Base-by-base conservation (phyloP, 352 stramenopile genomes). In the Ochromonadaceae sp. region DNA sequence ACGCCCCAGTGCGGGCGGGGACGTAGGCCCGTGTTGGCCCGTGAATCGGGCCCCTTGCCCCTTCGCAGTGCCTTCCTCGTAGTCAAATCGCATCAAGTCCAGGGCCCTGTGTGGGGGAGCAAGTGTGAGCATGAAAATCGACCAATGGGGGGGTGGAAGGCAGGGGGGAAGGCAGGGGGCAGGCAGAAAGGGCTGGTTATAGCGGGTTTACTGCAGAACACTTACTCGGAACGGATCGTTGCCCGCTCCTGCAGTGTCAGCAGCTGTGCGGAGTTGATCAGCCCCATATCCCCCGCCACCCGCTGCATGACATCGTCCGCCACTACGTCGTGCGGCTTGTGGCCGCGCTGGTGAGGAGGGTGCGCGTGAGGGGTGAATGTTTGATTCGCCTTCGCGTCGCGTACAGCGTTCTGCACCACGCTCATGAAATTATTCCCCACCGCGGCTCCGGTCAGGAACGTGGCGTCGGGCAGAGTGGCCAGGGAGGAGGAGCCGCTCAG, bases 301-400 rank as follows among this genome's bases (percentile, higher is more conserved):
- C 52, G 36, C 4, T 7, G 2, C 55, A 63, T 63, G 5, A 63
- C 55, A 47, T 17, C 25, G 30, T 63, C 55, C 25, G 55, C 55
- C 28, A 53, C 41, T 3, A 22, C 55, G 25, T 63, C 36, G 32
- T 15, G 14, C 22, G 43, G 10, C 5, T 7, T 44, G 28, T 48
- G 10, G 9, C n/a, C 12, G 44, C 28, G 17, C 34, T 52, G 17
- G 44, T 52, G 20, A 52, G 28, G 17, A 52, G 34, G 17, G 44
- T 52, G 15, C 34, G n/a, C n/a, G n/a, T 52, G 9, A 52, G 22
- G 44, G 9, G 44, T n/a, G 15, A n/a, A 9, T 9, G 14, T 52
- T 52, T 52, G 28, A 52, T 52, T 9, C 14, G 9, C 44, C 9
- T 9, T 20, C 9, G 9, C 9, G 34, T 28, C n/a, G 34, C 34